These are phyloP conservation scores for Melastoma malabathricum DNA, from an alignment of 345 rosid species.

Conservation along the genomic window DNA sequence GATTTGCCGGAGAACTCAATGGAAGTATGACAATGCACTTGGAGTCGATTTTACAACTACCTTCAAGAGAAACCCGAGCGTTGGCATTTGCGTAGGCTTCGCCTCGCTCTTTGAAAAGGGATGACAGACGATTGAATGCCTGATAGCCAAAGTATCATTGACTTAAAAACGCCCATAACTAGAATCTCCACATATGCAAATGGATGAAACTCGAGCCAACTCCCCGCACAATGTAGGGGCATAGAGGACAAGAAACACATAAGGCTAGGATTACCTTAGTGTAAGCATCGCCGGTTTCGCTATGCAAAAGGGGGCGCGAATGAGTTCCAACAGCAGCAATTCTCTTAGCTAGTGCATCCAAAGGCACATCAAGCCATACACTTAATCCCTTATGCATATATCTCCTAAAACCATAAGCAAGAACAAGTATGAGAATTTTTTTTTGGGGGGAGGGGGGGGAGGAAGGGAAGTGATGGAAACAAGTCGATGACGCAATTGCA, in stretches of 20 bases:
- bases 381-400: constrained; percentile 73
- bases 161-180: not conserved
- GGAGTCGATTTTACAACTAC: constrained; percentile 18
- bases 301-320: constrained; percentile 74
- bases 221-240: too few relatives aligned
- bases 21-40: too few relatives aligned
- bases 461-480: too few relatives aligned
- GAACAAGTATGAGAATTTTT: too few relatives aligned
- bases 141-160: constrained; percentile 8
- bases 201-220: not conserved
- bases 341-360: constrained; percentile 81
- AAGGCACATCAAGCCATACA: constrained; percentile 93
- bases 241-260: too few relatives aligned
- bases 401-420: constrained; percentile 29
- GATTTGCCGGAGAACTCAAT: too few relatives aligned
- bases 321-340: constrained; percentile 87
- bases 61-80: constrained; percentile 67
- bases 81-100: constrained; percentile 59
- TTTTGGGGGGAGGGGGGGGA: too few relatives aligned
- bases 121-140: constrained; percentile 64
- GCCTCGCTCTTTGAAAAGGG: constrained; percentile 59
- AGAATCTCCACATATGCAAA: not conserved
- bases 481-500: too few relatives aligned
- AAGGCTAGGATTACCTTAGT: constrained; percentile 26
- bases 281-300: constrained; percentile 72